Base-by-base conservation (phyloP, 495 filamentous ascomycete genomes). In the Penicillium macrosclerotiorum region DNA sequence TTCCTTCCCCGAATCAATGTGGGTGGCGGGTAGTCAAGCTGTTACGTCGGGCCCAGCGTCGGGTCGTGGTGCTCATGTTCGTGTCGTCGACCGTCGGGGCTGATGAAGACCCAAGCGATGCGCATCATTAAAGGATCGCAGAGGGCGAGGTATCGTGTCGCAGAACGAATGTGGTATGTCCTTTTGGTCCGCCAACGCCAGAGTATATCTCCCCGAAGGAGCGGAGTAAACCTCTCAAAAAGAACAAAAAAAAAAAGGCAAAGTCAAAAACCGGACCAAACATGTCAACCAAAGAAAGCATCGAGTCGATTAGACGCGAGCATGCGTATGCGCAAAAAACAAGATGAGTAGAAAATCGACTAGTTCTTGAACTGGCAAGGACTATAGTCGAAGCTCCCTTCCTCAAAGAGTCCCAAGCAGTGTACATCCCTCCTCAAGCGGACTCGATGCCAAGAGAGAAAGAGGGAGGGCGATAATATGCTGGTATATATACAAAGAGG, bases 51-150 rank as follows among this genome's bases (percentile, higher is more conserved):
- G 32, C 17, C 26, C 32, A 9, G 18, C 17, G 25, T 37, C 18
- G 26, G 14, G 43, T 42, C 38, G 25, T 53, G 40, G 24, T 52
- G 49, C 42, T 56, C 52, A 27, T 50, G 41, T 52, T 49, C 23
- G 16, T 26, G 20, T 55, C 39, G 39, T 59, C 38, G 44, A 46
- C 41, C 47, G 36, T 44, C 27, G n/a, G 24, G 18, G 17, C 34
- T 20, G 22, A 14, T 26, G 19, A 35, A 34, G 9, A 27, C 23
- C n/a, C 25, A 29, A 25, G 32, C 49, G 22, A 25, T 39, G 29
- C 38, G 37, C 42, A 13, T 52, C 50, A 47, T 57, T 25, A 53
- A 47, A n/a, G n/a, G 45, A 18, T 37, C 29, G n/a, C 26, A 48
- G 32, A 31, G 17, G 35, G 36, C 25, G 39, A 43, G 30, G 31